Base-by-base conservation (phyloP, 768 basidiomycete species). In the Boletus speciosus region DNA sequence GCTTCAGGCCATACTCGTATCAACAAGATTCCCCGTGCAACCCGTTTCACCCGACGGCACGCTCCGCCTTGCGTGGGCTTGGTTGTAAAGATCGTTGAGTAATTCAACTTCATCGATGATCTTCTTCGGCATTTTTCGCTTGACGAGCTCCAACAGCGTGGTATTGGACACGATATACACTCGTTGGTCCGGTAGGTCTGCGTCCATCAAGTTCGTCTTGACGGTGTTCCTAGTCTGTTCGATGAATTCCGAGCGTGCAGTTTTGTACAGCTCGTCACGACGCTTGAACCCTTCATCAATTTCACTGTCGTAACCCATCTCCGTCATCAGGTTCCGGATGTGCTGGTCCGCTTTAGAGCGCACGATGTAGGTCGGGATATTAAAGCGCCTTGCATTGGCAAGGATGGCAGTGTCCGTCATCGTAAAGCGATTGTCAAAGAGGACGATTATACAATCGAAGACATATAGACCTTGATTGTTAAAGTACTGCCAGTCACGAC, bases 101-200 rank as follows among this genome's bases (percentile, higher is more conserved):
- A 63, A 42, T 1, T 62, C 61, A 10, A 56, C 29, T 36, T 63
- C 61, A 32, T 63, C 57, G 11, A 37, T 59, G 2, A 21, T 50
- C 46, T 51, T 56, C 45, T 41, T 36, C 38, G 55, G 49, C 3
- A 21, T 45, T 12, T 49, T 34, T 1, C 47, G 42, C 43, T 41
- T 52, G 14, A 62, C 47, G 5, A 62, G 47, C 11, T 55, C 51
- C 15, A 49, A 31, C n/a, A 66, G 41, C 0, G 58, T 42, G 10
- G 32, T 52, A 36, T 57, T 61, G 32, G 58, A 57, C 7, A 66
- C 65, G 11, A 66, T 55, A 36, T 66, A 66, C 3, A 58, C 65
- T 39, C 55, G 65, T 36, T 61, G 52, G 8, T 63, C 49, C 4
- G 62, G 62, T 21, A 66, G 42, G 39, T 51, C 45, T 4, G 65